These are phyloP conservation scores for Rubroshorea leprosula DNA, from an alignment of 345 rosid species.

Conservation along the genomic window DNA sequence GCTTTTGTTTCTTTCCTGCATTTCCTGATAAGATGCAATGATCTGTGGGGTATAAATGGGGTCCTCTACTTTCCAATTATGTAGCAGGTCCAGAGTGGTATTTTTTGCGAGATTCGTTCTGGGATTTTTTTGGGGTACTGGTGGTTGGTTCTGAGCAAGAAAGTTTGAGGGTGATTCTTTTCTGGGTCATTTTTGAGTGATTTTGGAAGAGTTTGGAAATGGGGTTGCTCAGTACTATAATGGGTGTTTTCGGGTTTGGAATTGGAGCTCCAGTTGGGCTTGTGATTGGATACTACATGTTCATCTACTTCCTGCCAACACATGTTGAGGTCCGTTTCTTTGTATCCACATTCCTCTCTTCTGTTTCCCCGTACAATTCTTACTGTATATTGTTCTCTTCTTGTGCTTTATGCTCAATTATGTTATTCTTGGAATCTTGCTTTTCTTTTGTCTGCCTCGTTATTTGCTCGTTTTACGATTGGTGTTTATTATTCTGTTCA, in stretches of 20 bases:
- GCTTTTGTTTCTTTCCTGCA: slow-evolving; percentile 27
- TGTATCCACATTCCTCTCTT: background rate
- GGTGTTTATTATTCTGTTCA: background rate
- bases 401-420: background rate
- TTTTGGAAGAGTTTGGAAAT: slow-evolving; percentile 25
- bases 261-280: slow-evolving; percentile 71
- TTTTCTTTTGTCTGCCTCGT: no score
- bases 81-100: background rate
- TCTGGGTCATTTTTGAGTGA: background rate
- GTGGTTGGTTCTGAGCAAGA: no score
- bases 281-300: slow-evolving; percentile 67
- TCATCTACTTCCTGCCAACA: slow-evolving; percentile 60
- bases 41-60: background rate
- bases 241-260: slow-evolving; percentile 70
- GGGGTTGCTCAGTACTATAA: slow-evolving; percentile 57
- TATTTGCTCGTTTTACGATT: no score
- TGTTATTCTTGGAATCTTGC: slow-evolving; percentile 5
- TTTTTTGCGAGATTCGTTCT: background rate
- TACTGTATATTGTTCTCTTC: background rate
- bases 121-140: background rate
- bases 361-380: background rate
- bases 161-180: background rate
- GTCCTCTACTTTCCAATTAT: background rate
- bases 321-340: slow-evolving; percentile 56
- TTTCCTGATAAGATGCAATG: slow-evolving; percentile 12